A percentile compares a stretch with the other conserved stretches of the same genome.
phyloP scores from a whole-genome alignment of 1,284 basidiomycete species.

The Sporisorium sorghi region DNA sequence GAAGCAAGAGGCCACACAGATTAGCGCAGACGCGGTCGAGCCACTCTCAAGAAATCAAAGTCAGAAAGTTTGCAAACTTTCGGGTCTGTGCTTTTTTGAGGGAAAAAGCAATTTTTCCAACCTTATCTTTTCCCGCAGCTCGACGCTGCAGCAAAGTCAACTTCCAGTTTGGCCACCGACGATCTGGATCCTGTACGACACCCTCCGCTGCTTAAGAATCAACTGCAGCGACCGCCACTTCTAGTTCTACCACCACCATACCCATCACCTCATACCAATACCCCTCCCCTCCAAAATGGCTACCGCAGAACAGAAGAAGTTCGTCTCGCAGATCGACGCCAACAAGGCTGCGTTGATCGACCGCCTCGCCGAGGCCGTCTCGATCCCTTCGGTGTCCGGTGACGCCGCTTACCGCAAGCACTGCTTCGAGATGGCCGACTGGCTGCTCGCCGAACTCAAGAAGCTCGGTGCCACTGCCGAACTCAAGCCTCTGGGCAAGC shows the following conservation, averaged over 20 bases:
- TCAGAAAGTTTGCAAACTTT: slow-evolving; percentile 10
- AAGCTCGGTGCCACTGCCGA: slow-evolving; percentile 61
- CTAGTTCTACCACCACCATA: slow-evolving; percentile 2
- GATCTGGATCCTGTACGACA: background rate
- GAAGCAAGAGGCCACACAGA: background rate
- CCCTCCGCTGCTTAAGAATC: background rate
- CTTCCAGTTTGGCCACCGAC: background rate
- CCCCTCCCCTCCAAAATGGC: slow-evolving; percentile 29
- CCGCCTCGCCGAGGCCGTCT: slow-evolving; percentile 64
- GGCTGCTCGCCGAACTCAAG: slow-evolving; percentile 63
- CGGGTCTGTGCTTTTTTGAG: slow-evolving; percentile 8
- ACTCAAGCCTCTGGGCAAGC: slow-evolving; percentile 75
- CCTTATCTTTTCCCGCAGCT: slow-evolving; percentile 19
- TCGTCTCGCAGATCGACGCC: slow-evolving; percentile 64
- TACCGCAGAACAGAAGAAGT: slow-evolving; percentile 53
- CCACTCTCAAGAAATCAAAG: background rate
- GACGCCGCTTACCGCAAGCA: slow-evolving; percentile 66
- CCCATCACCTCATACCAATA: background rate
- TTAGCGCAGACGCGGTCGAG: background rate
- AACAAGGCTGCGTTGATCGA: slow-evolving; percentile 63
- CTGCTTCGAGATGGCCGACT: slow-evolving; percentile 67
- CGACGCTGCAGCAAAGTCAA: background rate
- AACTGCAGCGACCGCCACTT: background rate
- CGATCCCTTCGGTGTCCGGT: slow-evolving; percentile 67
- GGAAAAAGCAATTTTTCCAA: background rate